These are phyloP conservation scores for Malassezia obtusa DNA, from an alignment of 1,284 basidiomycete species.

Conservation along the genomic window DNA sequence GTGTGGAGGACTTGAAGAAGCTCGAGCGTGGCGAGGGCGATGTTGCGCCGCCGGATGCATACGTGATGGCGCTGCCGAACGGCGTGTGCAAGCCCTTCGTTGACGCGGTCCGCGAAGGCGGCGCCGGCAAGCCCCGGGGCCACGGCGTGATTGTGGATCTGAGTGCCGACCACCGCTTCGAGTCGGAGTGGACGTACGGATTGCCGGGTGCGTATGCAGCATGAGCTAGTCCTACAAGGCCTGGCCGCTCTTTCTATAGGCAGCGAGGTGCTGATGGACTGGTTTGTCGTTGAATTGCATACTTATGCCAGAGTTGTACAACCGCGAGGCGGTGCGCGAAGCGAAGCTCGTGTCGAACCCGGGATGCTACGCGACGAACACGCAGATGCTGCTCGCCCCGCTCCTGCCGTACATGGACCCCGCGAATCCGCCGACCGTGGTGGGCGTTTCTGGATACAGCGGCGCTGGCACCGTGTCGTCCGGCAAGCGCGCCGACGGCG, in stretches of 20 bases:
- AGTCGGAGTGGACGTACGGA: conserved; percentile 90
- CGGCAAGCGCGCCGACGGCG: conserved; percentile 17
- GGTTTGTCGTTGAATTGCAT: not conserved
- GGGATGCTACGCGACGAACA: conserved; percentile 90
- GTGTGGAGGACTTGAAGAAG: conserved; percentile 41
- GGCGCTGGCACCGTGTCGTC: conserved; percentile 76
- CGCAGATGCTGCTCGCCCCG: conserved; percentile 82
- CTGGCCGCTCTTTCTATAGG: not conserved
- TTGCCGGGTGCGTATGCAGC: conserved; percentile 75
- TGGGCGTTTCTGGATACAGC: conserved; percentile 86
- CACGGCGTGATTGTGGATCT: conserved; percentile 65
- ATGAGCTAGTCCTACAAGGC: not conserved
- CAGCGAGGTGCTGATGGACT: not conserved
- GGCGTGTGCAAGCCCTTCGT: conserved; percentile 95
- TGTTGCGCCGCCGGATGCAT: conserved; percentile 44
- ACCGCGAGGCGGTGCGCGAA: conserved; percentile 59
- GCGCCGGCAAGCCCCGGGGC: conserved; percentile 60
- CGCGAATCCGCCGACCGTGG: conserved; percentile 68
- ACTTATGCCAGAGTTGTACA: conserved; percentile 67
- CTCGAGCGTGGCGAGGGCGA: conserved; percentile 40
- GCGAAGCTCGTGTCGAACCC: conserved; percentile 88
- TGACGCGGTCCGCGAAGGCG: conserved; percentile 73
- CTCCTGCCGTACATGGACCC: conserved; percentile 64
- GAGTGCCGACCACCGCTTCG: conserved; percentile 89
- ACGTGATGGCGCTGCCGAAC: conserved; percentile 88